Base-by-base conservation (phyloP, 2,329 filamentous ascomycete genomes). In the Stagonosporopsis cucurbitacearum region DNA sequence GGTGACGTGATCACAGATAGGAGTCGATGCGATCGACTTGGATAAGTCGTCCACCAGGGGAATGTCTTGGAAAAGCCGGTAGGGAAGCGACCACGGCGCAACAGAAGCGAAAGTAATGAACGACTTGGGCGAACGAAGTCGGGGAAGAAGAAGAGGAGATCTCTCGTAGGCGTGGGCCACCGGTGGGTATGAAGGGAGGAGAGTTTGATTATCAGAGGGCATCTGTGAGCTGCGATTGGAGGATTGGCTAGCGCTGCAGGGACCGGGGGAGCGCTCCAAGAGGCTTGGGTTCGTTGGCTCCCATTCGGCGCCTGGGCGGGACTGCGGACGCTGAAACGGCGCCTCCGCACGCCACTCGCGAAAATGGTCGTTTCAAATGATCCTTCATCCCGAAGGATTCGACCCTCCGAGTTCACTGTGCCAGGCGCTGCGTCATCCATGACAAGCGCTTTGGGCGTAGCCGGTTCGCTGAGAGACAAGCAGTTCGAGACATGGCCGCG, bases 1-100 rank as follows among this genome's bases (percentile, higher is more conserved):
- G 48, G 49, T 57, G 48, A 57, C 54, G 48, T 40, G 54, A 52
- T 39, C 40, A 28, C 45, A 54, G 61, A 62, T 54, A 64, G 19
- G 61, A 69, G 65, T 22, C 33, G 58, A 51, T 43, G 59, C 54
- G 64, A 69, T 68, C 62, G 65, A 68, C 58, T 57, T 41, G 54
- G 43, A 50, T 41, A 58, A 65, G 60, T 62, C 53, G 52, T 61
- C 67, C 61, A 64, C 69, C 64, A 70, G 69, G 71, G 67, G 66
- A 63, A 65, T 59, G 48, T 61, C 60, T 66, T 65, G 59, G 64
- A 69, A 61, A 51, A 64, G 68, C 64, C 64, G 66, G 67, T 49
- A 57, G 63, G 63, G 57, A 63, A 59, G 58, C 54, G 58, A 62
- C 52, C 54, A 56, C 59, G 54, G 65, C 57, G 60, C 26, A 59